phyloP scores from a whole-genome alignment of 805 yeast genomes.

The Kuraishia molischiana region DNA sequence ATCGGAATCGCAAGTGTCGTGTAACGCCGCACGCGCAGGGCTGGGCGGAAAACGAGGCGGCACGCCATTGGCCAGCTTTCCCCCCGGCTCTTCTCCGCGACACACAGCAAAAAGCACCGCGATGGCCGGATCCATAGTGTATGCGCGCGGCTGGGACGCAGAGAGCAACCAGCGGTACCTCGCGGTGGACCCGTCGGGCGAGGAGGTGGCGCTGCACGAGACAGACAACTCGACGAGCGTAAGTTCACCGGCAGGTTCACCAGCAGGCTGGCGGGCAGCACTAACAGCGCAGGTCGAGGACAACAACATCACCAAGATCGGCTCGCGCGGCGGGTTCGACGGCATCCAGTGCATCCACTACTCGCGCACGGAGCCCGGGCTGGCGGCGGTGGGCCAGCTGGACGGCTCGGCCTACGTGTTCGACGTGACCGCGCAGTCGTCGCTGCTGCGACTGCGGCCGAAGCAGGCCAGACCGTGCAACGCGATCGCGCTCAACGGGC shows the following conservation, averaged over 20 bases:
- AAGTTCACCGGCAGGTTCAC: not conserved
- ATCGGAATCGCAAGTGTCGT: too few relatives aligned
- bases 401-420: conserved; percentile 59
- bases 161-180: conserved; percentile 48
- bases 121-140: conserved; percentile 53
- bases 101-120: not conserved
- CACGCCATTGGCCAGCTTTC: too few relatives aligned
- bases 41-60: too few relatives aligned
- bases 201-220: conserved; percentile 61
- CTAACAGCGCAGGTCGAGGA: conserved; percentile 24
- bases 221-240: conserved; percentile 28
- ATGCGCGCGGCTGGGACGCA: conserved; percentile 53
- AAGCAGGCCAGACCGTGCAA: conserved; percentile 70
- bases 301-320: conserved; percentile 40
- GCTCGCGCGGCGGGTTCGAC: conserved; percentile 53
- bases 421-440: conserved; percentile 36
- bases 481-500: conserved; percentile 55
- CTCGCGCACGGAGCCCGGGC: conserved; percentile 43
- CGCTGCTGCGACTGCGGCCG: conserved; percentile 38
- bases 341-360: conserved; percentile 59
- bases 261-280: not conserved
- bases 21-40: too few relatives aligned
- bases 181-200: conserved; percentile 71
- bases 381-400: conserved; percentile 65
- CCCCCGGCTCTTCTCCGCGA: not conserved